phyloP scores from a whole-genome alignment of 805 yeast genomes.

The Metschnikowia kunwiensis region DNA sequence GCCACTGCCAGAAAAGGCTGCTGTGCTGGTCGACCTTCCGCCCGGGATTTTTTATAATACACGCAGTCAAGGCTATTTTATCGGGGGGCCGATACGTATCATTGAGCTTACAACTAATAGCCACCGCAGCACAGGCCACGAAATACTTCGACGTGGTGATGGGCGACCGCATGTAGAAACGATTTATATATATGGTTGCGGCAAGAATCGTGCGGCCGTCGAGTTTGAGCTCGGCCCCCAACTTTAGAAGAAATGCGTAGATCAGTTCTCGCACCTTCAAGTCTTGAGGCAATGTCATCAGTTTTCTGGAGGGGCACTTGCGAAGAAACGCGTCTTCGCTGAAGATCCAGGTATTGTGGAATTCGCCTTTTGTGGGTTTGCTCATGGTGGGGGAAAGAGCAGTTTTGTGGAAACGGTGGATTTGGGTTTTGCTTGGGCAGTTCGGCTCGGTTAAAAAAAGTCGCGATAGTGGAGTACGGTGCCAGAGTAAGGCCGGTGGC shows the following conservation, averaged over 20 bases:
- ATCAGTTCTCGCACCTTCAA: constrained; percentile 36
- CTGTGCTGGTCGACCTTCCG: constrained; percentile 37
- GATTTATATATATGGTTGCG: constrained; percentile 37
- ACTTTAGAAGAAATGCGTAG: constrained; percentile 35
- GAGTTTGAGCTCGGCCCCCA: constrained; percentile 36
- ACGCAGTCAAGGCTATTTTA: constrained; percentile 39
- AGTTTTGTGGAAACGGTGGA: too few relatives aligned
- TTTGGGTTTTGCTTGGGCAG: too few relatives aligned
- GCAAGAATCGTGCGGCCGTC: constrained; percentile 43
- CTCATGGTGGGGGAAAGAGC: too few relatives aligned
- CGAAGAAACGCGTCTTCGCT: constrained; percentile 32
- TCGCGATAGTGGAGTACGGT: too few relatives aligned
- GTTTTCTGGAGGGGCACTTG: constrained; percentile 33
- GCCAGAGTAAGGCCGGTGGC: too few relatives aligned
- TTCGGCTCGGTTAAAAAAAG: too few relatives aligned
- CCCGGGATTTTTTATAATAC: constrained; percentile 34
- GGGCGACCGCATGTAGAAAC: constrained; percentile 42
- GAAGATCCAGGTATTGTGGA: constrained; percentile 36
- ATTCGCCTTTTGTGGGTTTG: neutral
- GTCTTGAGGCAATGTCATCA: constrained; percentile 36
- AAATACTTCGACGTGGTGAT: constrained; percentile 43
- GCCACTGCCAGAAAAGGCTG: constrained; percentile 42
- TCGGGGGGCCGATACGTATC: constrained; percentile 44
- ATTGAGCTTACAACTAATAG: constrained; percentile 41
- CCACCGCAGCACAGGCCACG: constrained; percentile 43